Base-by-base conservation (phyloP, 495 filamentous ascomycete species). In the Beverwykella pulmonaria region DNA sequence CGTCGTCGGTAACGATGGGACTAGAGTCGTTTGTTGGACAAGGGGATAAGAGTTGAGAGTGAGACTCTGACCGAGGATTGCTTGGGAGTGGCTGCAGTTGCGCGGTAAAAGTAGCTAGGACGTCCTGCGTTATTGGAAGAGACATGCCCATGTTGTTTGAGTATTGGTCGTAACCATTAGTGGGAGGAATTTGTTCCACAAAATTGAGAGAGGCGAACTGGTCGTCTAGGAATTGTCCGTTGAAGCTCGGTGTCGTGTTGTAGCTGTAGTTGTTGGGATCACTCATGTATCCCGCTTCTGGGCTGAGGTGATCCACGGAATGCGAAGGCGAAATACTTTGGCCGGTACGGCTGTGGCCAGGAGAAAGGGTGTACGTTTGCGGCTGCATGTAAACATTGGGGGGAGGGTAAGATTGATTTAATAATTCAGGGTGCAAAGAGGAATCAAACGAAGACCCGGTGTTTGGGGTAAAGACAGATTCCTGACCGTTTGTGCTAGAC, bases 1-100 rank as follows among this genome's bases (percentile, higher is more conserved):
- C n/a, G 6, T 71, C 71, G 32, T 71, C 60, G 23, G 41, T 41
- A n/a, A 68, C 34, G 19, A 62, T 70, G 15, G 71, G 71, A 54
- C 71, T 73, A 1, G 68, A 71, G 22, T 67, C 53, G 49, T 65
- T 73, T 20, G 71, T 73, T 10, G 70, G 59, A 29, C 63, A 73
- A 17, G 71, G 71, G 4, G 71, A 71, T 36, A 73, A 20, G 9
- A 70, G 53, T 41, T 73, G 71, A 10, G 63, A 56, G 20, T 59
- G 59, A 19, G 57, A 61, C 1, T 53, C 26, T 48, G 55, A 22
- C 44, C 36, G 32, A 29, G 36, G 23, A 34, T 54, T 67, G 41
- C 30, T 65, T 60, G 60, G 49, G 19, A 57, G 27, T 23, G 48
- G 19, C 23, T 56, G 60, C 8, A 48, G 27, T 44, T 72, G 65